A percentile compares a stretch with the other conserved stretches of the same genome.
Conservation (phyloP, 2,329 filamentous ascomycete species). For the Epichloe typhina region DNA sequence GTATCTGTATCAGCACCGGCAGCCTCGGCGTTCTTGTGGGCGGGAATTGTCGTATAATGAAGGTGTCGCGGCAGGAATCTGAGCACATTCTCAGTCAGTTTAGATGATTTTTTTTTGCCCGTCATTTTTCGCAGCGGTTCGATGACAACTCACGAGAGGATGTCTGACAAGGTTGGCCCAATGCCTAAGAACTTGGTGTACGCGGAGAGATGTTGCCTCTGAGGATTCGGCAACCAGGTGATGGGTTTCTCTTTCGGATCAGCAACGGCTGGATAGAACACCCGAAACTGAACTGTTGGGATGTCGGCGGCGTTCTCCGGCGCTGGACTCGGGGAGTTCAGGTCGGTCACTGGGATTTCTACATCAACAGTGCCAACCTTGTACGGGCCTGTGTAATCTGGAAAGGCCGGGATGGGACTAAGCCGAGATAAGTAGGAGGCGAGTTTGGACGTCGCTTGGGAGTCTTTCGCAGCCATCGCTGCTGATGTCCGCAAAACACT, state of each 20-base stretch:
- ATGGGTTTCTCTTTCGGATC: slow-evolving; percentile 45
- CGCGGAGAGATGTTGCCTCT: slow-evolving; percentile 58
- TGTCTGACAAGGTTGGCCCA: slow-evolving; percentile 39
- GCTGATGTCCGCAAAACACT: background rate
- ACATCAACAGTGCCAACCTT: slow-evolving; percentile 69
- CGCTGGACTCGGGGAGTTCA: slow-evolving; percentile 38
- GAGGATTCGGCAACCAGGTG: slow-evolving; percentile 66
- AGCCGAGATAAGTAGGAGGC: slow-evolving; percentile 37
- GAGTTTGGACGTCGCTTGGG: slow-evolving; percentile 23
- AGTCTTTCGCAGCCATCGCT: slow-evolving; percentile 9
- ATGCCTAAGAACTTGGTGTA: slow-evolving; percentile 67
- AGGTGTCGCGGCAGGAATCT: slow-evolving; percentile 59
- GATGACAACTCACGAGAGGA: slow-evolving; percentile 41
- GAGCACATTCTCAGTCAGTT: background rate
- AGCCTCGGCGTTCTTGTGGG: slow-evolving; percentile 55
- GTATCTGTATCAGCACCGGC: slow-evolving; percentile 38
- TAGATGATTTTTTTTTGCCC: background rate
- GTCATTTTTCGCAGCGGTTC: background rate
- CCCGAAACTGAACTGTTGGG: slow-evolving; percentile 62
- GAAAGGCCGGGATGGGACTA: slow-evolving; percentile 59
- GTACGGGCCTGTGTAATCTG: slow-evolving; percentile 63
- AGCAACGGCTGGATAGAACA: slow-evolving; percentile 62
- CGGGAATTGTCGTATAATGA: slow-evolving; percentile 61
- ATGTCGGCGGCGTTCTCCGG: slow-evolving; percentile 44
- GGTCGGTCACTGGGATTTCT: slow-evolving; percentile 58